phyloP scores from a whole-genome alignment of 2,329 filamentous ascomycete species.

The Beauveria sp. region DNA sequence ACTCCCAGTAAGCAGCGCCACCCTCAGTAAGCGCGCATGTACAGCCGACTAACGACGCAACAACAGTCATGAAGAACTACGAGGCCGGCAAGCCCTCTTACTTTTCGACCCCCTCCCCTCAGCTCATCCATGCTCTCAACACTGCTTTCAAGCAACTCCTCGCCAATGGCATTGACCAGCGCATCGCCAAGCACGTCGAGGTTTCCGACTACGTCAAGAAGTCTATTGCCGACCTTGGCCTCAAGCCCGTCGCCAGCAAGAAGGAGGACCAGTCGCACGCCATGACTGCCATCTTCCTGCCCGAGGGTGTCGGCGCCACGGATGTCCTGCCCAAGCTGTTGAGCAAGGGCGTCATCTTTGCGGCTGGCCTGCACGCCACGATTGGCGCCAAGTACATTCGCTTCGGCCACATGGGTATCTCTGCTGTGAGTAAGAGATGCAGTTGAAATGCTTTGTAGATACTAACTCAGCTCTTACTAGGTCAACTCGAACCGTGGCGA shows the following conservation, averaged over 20 bases:
- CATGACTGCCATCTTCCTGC: conserved; percentile 97
- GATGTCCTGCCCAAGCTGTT: conserved; percentile 79
- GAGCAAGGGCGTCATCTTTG: conserved; percentile 87
- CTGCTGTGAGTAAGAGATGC: conserved; percentile 50
- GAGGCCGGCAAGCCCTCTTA: conserved; percentile 96
- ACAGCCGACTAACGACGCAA: neutral
- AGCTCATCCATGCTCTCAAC: conserved; percentile 87
- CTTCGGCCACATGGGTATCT: conserved; percentile 97
- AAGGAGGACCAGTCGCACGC: conserved; percentile 89
- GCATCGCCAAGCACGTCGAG: conserved; percentile 74
- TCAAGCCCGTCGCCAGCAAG: conserved; percentile 79
- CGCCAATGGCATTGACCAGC: conserved; percentile 67
- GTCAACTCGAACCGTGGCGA: conserved; percentile 73
- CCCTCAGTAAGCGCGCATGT: neutral
- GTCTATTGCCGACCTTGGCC: conserved; percentile 67
- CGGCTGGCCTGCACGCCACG: conserved; percentile 91
- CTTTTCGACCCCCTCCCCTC: conserved; percentile 92
- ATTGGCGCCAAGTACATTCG: conserved; percentile 90
- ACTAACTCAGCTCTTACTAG: conserved; percentile 18
- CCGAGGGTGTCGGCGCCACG: conserved; percentile 70
- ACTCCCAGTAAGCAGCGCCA: conserved; percentile 58
- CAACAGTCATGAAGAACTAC: conserved; percentile 91
- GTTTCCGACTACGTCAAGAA: conserved; percentile 83
- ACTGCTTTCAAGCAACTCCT: conserved; percentile 83
- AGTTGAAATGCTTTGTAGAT: neutral